A percentile compares a stretch with the other conserved stretches of the same genome.
Conservation (phyloP, 495 filamentous ascomycete species). For the Glonium stellatum region DNA sequence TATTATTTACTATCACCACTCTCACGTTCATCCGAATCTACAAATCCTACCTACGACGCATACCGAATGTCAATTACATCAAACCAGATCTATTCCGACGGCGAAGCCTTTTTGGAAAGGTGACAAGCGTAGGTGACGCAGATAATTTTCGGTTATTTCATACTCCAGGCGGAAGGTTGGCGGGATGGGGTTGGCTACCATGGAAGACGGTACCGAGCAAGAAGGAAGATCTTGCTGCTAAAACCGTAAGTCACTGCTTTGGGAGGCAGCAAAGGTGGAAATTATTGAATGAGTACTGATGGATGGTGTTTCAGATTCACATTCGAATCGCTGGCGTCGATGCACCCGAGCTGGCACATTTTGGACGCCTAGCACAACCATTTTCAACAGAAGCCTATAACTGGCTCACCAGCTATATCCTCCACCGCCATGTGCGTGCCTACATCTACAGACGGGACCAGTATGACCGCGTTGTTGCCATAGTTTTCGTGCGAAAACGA, state of each 20-base stretch:
- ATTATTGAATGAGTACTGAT: background rate
- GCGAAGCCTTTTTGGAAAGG: conserved; percentile 69
- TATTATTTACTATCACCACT: conserved; percentile 61
- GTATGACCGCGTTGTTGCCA: conserved; percentile 84
- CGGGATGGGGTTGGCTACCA: conserved; percentile 87
- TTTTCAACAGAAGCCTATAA: conserved; percentile 68
- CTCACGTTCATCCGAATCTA: conserved; percentile 57
- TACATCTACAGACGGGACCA: conserved; percentile 80
- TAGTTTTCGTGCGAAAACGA: conserved; percentile 61
- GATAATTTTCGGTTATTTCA: conserved; percentile 93
- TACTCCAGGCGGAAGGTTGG: conserved; percentile 77
- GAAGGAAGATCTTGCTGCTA: conserved; percentile 60
- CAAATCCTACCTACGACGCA: conserved; percentile 69
- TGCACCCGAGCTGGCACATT: conserved; percentile 88
- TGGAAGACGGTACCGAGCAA: conserved; percentile 63
- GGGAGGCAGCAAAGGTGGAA: background rate
- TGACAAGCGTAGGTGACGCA: conserved; percentile 92
- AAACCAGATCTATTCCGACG: conserved; percentile 59
- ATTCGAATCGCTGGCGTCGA: conserved; percentile 87
- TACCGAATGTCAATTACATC: conserved; percentile 68
- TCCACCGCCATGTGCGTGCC: conserved; percentile 65
- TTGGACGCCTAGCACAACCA: conserved; percentile 81
- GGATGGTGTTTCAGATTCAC: conserved; percentile 48
- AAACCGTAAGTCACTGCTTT: conserved; percentile 54
- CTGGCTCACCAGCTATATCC: conserved; percentile 70